A percentile compares a stretch with the other conserved stretches of the same genome.
phyloP scores from a whole-genome alignment of 2,329 filamentous ascomycete species.

The Alternaria sp. region DNA sequence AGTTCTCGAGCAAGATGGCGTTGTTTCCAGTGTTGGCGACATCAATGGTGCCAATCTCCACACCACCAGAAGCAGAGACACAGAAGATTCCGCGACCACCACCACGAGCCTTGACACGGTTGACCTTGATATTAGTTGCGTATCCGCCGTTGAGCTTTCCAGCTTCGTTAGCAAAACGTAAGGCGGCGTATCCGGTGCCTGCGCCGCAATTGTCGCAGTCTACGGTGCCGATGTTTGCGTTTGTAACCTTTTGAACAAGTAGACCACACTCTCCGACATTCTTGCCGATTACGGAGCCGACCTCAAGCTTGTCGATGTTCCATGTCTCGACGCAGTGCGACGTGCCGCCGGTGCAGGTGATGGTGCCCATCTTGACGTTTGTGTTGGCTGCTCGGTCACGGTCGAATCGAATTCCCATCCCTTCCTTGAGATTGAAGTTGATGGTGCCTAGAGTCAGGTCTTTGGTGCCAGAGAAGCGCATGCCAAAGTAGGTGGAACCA shows the following conservation, averaged over 20 bases:
- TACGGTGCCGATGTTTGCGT: constrained; percentile 63
- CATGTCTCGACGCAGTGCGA: constrained; percentile 68
- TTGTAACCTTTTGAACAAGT: constrained; percentile 64
- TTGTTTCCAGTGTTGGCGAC: constrained; percentile 65
- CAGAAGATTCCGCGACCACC: constrained; percentile 68
- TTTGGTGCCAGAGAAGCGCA: constrained; percentile 64
- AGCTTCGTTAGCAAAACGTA: constrained; percentile 67
- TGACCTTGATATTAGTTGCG: constrained; percentile 62
- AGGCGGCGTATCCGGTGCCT: constrained; percentile 64
- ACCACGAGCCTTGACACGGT: constrained; percentile 64
- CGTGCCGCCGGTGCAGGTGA: constrained; percentile 62
- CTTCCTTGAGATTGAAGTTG: constrained; percentile 64
- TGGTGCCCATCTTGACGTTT: constrained; percentile 64
- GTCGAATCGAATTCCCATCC: constrained; percentile 67
- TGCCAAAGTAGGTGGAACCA: constrained; percentile 66
- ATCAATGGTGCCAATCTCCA: constrained; percentile 60
- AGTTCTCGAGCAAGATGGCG: constrained; percentile 67
- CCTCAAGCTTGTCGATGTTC: constrained; percentile 65
- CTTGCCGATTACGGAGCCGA: constrained; percentile 62
- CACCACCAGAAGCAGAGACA: constrained; percentile 65
- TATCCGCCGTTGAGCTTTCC: constrained; percentile 61
- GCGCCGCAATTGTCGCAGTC: constrained; percentile 65
- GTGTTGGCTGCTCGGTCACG: constrained; percentile 62
- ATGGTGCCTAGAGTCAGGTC: constrained; percentile 62
- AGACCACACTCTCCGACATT: constrained; percentile 66